Conservation (phyloP, 164 flowering plant genomes). For the Warburgia ugandensis region DNA sequence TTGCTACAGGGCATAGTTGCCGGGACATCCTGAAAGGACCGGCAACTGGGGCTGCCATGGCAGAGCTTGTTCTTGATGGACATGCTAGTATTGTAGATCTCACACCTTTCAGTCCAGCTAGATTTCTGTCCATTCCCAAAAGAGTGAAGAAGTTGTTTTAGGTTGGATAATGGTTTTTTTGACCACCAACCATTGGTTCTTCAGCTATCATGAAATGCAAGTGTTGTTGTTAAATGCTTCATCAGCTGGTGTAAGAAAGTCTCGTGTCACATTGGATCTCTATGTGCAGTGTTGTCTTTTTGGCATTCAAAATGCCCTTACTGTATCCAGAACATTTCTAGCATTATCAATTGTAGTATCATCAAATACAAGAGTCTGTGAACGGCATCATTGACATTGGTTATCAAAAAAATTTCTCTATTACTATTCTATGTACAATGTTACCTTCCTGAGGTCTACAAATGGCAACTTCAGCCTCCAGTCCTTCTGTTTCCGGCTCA, state of each 20-base stretch:
- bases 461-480: constrained; percentile 67
- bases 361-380: neutral
- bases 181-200: neutral
- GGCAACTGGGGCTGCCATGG: constrained; percentile 82
- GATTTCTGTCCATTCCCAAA: constrained; percentile 30
- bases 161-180: neutral
- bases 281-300: too few species aligned
- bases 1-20: constrained; percentile 92
- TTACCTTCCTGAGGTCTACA: constrained; percentile 37
- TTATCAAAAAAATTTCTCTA: neutral
- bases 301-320: too few species aligned
- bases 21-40: constrained; percentile 97
- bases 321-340: too few species aligned
- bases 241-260: too few species aligned
- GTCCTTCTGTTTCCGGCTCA: constrained; percentile 74
- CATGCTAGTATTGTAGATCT: constrained; percentile 61
- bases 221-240: too few species aligned
- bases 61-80: constrained; percentile 85
- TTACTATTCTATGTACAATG: constrained; percentile 40
- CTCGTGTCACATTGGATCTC: too few species aligned
- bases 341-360: neutral
- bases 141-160: neutral
- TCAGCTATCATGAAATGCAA: neutral
- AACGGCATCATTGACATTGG: neutral
- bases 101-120: constrained; percentile 55